phyloP scores from a whole-genome alignment of 2,329 filamentous ascomycete species.

The Diaporthe citriasiana region DNA sequence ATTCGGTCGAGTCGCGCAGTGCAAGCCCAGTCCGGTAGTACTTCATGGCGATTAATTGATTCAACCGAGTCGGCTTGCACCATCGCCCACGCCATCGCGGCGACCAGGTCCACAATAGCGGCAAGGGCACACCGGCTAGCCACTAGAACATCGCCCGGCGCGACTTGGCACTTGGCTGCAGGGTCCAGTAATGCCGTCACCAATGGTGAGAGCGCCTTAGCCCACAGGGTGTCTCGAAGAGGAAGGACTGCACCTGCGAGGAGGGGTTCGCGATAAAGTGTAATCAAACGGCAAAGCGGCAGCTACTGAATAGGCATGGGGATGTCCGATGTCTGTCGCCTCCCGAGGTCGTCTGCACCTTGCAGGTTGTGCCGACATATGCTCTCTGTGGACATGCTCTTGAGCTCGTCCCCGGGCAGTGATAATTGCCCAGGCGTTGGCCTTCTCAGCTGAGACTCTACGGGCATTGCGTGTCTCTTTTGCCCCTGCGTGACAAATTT shows the following conservation, averaged over 20 bases:
- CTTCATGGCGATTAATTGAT: background rate
- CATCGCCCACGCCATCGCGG: constrained; percentile 11
- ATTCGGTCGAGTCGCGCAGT: constrained; percentile 25
- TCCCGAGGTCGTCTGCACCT: background rate
- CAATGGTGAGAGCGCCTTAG: constrained; percentile 35
- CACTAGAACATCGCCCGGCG: constrained; percentile 14
- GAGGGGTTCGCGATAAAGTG: constrained; percentile 25
- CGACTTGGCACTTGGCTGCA: constrained; percentile 21
- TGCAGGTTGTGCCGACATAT: background rate
- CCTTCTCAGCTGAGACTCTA: constrained; percentile 31
- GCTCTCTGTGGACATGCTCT: constrained; percentile 1
- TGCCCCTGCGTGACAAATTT: constrained; percentile 22
- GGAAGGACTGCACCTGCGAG: constrained; percentile 27
- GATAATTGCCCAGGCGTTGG: constrained; percentile 5
- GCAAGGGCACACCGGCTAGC: constrained; percentile 19
- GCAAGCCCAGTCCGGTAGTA: background rate
- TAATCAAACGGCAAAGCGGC: background rate
- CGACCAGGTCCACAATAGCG: background rate
- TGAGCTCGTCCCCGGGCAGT: background rate
- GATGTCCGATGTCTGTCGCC: background rate
- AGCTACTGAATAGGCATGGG: constrained; percentile 10
- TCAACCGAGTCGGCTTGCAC: constrained; percentile 15
- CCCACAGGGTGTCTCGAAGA: constrained; percentile 25
- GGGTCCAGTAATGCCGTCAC: constrained; percentile 17
- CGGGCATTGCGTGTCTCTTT: constrained; percentile 29